Percentiles rank a stretch among this genome's conserved stretches.
These are phyloP conservation scores for Venturiaceae sp. DNA, from an alignment of 2,329 filamentous ascomycete genomes.

Conservation along the genomic window DNA sequence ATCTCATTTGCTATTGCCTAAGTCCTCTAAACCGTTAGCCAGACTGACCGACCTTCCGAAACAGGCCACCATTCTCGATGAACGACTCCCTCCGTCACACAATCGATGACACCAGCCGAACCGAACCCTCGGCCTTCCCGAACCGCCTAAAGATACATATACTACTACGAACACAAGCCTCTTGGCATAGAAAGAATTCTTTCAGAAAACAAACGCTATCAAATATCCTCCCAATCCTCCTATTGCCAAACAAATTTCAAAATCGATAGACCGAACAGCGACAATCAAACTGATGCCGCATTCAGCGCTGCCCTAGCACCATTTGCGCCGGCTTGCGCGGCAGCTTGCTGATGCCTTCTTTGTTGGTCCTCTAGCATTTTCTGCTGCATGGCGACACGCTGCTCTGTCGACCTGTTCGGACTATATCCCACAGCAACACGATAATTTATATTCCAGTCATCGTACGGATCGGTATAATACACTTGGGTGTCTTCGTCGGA, in stretches of 20 bases:
- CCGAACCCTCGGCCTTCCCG: too few species aligned
- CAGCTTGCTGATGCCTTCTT: neutral
- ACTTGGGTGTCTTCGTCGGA: slow-evolving; percentile 8
- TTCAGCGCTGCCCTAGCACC: neutral
- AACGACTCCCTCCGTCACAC: neutral
- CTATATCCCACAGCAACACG: slow-evolving; percentile 6
- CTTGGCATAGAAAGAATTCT: neutral
- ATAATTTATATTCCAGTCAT: slow-evolving; percentile 9
- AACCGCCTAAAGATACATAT: neutral
- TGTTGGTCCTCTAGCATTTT: neutral
- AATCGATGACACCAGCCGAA: neutral
- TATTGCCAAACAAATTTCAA: neutral
- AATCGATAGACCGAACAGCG: neutral
- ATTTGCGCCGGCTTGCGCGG: neutral
- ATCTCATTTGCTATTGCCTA: neutral
- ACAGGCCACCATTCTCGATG: too few species aligned
- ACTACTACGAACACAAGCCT: neutral
- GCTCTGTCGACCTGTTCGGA: slow-evolving; percentile 1
- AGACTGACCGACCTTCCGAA: neutral
- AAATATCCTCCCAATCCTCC: neutral
- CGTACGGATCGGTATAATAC: slow-evolving; percentile 9
- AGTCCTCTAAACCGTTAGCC: neutral
- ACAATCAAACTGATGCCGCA: neutral
- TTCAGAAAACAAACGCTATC: slow-evolving; percentile 1
- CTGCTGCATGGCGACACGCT: neutral